A percentile compares a stretch with the other conserved stretches of the same genome.
Evolutionary conservation across 768 basidiomycete genomes (phyloP).

Genomic region (Macrolepiota dolichaula): DNA sequence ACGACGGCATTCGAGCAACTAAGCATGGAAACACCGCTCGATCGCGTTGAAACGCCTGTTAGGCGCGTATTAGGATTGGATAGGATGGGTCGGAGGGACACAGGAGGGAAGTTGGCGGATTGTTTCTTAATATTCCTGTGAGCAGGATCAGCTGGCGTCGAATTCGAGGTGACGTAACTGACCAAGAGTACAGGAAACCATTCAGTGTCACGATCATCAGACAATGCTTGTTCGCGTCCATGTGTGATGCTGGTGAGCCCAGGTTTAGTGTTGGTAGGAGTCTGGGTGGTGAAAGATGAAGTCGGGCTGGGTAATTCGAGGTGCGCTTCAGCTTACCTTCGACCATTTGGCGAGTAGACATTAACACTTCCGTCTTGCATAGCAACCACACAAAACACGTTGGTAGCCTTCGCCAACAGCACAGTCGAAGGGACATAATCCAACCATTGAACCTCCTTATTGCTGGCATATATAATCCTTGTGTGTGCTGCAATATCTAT

Average conservation of each 20-base stretch:
- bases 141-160: neutral
- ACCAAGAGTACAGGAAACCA: slow-evolving; percentile 80
- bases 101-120: slow-evolving; percentile 59
- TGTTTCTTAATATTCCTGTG: slow-evolving; percentile 75
- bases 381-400: slow-evolving; percentile 69
- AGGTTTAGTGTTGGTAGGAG: slow-evolving; percentile 75
- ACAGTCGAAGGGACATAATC: slow-evolving; percentile 81
- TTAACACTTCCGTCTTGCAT: slow-evolving; percentile 77
- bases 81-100: slow-evolving; percentile 60
- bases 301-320: slow-evolving; percentile 1
- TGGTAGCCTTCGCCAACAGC: slow-evolving; percentile 62
- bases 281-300: slow-evolving; percentile 35
- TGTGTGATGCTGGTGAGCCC: slow-evolving; percentile 63
- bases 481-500: slow-evolving; percentile 42
- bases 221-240: slow-evolving; percentile 62
- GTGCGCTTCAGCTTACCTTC: slow-evolving; percentile 52
- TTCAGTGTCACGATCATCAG: slow-evolving; percentile 71
- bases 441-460: slow-evolving; percentile 79
- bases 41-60: slow-evolving; percentile 61
- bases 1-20: slow-evolving; percentile 74
- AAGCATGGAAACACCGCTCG: slow-evolving; percentile 79
- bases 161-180: slow-evolving; percentile 17
- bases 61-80: slow-evolving; percentile 56
- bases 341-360: slow-evolving; percentile 81
- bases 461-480: slow-evolving; percentile 63